Percentiles rank a stretch among this genome's conserved stretches.
phyloP scores from a whole-genome alignment of 768 basidiomycete genomes.

The Clitopilus hobsonii region DNA sequence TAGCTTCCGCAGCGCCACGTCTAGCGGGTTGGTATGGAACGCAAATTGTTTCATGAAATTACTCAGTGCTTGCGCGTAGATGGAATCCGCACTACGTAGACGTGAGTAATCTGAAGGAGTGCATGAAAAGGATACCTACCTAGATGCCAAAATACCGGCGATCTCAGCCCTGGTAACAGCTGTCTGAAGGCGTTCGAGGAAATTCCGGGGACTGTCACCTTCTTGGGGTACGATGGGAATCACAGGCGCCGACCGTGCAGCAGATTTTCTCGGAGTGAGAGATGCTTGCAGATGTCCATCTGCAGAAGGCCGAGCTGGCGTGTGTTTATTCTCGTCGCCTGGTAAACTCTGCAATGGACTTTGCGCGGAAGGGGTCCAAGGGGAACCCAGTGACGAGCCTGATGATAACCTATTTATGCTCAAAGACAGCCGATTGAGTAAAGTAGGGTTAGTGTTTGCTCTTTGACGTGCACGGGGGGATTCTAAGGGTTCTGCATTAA shows the following conservation, averaged over 20 bases:
- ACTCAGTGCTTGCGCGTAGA: slow-evolving; percentile 65
- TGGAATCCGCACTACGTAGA: slow-evolving; percentile 56
- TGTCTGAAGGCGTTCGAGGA: slow-evolving; percentile 58
- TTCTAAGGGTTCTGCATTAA: slow-evolving; percentile 13
- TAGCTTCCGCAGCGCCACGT: slow-evolving; percentile 84
- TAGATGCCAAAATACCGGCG: slow-evolving; percentile 74
- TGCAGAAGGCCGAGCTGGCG: neutral
- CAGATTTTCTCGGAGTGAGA: neutral
- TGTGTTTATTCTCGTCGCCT: neutral
- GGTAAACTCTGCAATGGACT: slow-evolving; percentile 8
- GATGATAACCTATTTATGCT: slow-evolving; percentile 19
- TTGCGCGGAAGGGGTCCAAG: slow-evolving; percentile 8
- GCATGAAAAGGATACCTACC: slow-evolving; percentile 34
- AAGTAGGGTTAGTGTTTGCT: slow-evolving; percentile 62
- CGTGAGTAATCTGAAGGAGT: slow-evolving; percentile 2
- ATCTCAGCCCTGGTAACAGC: slow-evolving; percentile 76
- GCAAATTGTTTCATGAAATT: slow-evolving; percentile 74
- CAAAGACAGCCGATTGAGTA: slow-evolving; percentile 66
- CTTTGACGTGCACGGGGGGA: slow-evolving; percentile 25
- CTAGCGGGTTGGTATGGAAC: slow-evolving; percentile 78
- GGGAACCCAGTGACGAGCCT: neutral
- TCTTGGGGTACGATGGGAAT: slow-evolving; percentile 25
- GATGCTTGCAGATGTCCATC: neutral
- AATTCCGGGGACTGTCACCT: slow-evolving; percentile 69
- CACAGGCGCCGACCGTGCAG: slow-evolving; percentile 4